phyloP scores from a whole-genome alignment of 2,329 filamentous ascomycete genomes.

The Hirsutella thompsonii region DNA sequence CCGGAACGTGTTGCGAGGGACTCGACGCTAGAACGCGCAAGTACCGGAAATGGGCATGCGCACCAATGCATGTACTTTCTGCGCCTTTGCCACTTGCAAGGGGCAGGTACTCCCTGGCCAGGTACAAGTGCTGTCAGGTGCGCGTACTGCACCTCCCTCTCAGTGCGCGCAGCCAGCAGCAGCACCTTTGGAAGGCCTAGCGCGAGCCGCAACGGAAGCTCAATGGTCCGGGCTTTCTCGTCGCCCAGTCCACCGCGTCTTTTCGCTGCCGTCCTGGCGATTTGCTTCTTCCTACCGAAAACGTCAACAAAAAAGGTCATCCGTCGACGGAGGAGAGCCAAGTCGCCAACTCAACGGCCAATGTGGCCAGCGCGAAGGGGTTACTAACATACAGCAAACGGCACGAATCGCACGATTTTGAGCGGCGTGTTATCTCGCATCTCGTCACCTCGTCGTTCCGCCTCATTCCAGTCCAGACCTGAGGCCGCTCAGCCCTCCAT shows the following conservation, averaged over 20 bases:
- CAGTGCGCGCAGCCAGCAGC: no score
- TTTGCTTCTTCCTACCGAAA: slow-evolving; percentile 6
- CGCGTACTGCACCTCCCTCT: no score
- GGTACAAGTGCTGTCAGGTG: not conserved
- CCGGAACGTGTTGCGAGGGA: not conserved
- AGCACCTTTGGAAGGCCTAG: no score
- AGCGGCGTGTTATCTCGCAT: not conserved
- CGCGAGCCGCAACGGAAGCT: not conserved
- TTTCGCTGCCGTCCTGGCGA: not conserved
- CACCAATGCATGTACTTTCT: not conserved
- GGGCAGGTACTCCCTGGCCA: no score
- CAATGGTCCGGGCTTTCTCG: not conserved
- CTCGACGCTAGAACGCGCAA: not conserved
- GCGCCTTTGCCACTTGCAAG: no score
- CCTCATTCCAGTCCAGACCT: not conserved
- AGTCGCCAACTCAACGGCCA: slow-evolving; percentile 14
- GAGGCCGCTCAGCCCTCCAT: not conserved
- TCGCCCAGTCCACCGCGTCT: slow-evolving; percentile 2
- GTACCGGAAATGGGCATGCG: not conserved
- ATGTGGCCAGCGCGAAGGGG: slow-evolving; percentile 12
- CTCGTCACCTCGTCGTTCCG: not conserved
- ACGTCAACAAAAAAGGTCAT: slow-evolving; percentile 17
- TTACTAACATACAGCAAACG: slow-evolving; percentile 18
- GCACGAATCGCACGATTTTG: not conserved
- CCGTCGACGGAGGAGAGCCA: slow-evolving; percentile 4